These are phyloP conservation scores for Pichia phayaonensis DNA, from an alignment of 805 yeast species.

Conservation along the genomic window DNA sequence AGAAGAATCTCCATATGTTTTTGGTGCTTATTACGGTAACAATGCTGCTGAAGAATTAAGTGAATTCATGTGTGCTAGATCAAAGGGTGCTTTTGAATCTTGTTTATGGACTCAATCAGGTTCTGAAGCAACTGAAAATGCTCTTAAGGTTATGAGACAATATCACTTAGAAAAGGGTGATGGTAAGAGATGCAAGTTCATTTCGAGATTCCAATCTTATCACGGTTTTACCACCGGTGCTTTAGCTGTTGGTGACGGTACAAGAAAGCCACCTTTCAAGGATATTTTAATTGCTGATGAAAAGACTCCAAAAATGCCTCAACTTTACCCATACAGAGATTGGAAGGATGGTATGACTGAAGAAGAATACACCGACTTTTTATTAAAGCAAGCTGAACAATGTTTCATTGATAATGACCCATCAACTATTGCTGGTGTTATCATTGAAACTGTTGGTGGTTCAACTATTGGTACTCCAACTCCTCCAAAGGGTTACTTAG, in stretches of 20 bases:
- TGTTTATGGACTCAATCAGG: conserved; percentile 57
- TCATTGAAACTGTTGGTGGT: conserved; percentile 41
- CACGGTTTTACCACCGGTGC: conserved; percentile 45
- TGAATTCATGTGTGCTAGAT: conserved; percentile 34
- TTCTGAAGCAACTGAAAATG: conserved; percentile 76
- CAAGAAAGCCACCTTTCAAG: conserved; percentile 30
- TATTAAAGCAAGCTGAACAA: conserved; percentile 35
- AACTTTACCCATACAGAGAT: conserved; percentile 29
- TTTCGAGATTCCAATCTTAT: conserved; percentile 38
- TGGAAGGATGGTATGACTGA: conserved; percentile 26
- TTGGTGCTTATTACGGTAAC: conserved; percentile 27
- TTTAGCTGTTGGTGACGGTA: conserved; percentile 32
- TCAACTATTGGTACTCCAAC: conserved; percentile 39
- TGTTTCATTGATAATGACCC: conserved; percentile 35
- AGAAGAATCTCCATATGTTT: conserved; percentile 29
- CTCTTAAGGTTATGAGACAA: conserved; percentile 57
- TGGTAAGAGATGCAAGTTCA: conserved; percentile 32
- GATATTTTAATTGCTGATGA: conserved; percentile 20
- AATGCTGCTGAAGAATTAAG: conserved; percentile 35
- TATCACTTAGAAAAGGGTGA: conserved; percentile 37
- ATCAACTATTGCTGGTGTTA: conserved; percentile 34
- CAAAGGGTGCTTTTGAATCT: conserved; percentile 32
- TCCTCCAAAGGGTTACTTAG: conserved; percentile 40
- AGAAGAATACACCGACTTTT: conserved; percentile 30
- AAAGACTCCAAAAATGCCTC: conserved; percentile 25